Evolutionary conservation across 495 filamentous ascomycete genomes (phyloP).

Genomic region (Aspergillus funiculosus): DNA sequence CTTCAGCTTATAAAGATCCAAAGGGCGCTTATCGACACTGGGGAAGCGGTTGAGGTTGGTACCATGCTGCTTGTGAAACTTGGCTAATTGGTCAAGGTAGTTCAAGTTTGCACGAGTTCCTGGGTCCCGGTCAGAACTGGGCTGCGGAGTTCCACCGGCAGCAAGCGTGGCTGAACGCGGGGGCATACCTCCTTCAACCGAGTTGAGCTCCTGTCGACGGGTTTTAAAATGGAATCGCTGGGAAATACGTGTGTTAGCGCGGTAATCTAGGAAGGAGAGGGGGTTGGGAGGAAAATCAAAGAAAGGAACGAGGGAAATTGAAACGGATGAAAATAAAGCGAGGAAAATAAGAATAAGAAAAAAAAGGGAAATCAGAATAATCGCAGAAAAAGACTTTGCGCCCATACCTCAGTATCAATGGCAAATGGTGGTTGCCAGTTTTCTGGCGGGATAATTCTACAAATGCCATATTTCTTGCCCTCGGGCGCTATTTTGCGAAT

Average conservation of each 20-base stretch:
- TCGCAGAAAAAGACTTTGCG: conserved; percentile 11
- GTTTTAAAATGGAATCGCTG: conserved; percentile 97
- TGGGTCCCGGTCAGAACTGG: conserved; percentile 42
- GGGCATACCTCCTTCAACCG: conserved; percentile 91
- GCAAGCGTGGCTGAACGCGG: conserved; percentile 29
- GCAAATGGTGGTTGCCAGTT: conserved; percentile 92
- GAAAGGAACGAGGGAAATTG: neutral
- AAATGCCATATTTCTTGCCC: conserved; percentile 79
- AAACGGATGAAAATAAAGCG: conserved; percentile 8
- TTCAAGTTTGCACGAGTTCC: conserved; percentile 92
- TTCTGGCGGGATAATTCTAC: conserved; percentile 91
- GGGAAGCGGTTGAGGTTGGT: conserved; percentile 90
- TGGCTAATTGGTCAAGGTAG: conserved; percentile 89
- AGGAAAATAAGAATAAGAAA: neutral
- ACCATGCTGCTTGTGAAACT: conserved; percentile 96
- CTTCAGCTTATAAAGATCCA: conserved; percentile 93
- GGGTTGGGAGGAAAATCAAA: no score
- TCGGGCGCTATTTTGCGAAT: conserved; percentile 84
- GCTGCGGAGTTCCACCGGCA: conserved; percentile 33
- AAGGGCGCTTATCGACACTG: conserved; percentile 93
- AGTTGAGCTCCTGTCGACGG: conserved; percentile 94
- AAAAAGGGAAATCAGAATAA: neutral
- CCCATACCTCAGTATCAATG: conserved; percentile 88
- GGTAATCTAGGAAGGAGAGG: no score
- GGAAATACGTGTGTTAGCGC: neutral